Evolutionary conservation across 2,329 filamentous ascomycete species (phyloP), one percentile per base, ranked within the genome.

Genomic region (Dothideomycetes sp.): DNA sequence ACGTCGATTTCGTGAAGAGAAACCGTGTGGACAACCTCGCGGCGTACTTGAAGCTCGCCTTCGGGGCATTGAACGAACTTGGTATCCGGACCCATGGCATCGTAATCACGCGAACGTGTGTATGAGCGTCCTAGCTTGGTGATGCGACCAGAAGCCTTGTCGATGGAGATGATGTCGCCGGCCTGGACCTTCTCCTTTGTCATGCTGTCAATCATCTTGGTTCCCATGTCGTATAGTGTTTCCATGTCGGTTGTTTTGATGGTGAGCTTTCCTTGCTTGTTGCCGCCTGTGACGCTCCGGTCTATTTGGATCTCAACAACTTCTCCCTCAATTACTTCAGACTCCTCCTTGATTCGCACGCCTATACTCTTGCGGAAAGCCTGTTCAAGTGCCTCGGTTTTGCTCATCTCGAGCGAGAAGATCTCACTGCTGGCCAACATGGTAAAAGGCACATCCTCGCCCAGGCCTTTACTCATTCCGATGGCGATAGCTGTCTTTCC

Each of bases 211-310:
- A 98, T 98, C 91, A 98, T 96, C 68, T 96, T 96, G 51, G 84
- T 89, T 50, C 91, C 91, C 88, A 98, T 95, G 57, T 98, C 91
- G 68, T 96, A 98, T 51, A 98, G 84, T 10, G 91, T 94, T 66
- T 98, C 91, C 91, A 98, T 98, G 63, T 98, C 91, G 44, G 89
- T 96, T 9, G 91, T 98, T 69, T 98, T 98, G 69, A 98, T 94
- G 15, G 91, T 98, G 49, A 98, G 80, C 67, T 98, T 98, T 57
- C 91, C 91, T 71, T 95, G 89, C 72, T 96, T 98, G 57, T 91
- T 93, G 51, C 84, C 85, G 34, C 91, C 91, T 11, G 91, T 96
- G 41, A 98, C 86, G 55, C 88, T 95, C 51, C 91, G 78, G 64
- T 98, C 91, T 44, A 95, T 95, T 65, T 96, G 89, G 47, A 98